Conservation (phyloP, 169 alveolate species). For the Miamiensis avidus region DNA sequence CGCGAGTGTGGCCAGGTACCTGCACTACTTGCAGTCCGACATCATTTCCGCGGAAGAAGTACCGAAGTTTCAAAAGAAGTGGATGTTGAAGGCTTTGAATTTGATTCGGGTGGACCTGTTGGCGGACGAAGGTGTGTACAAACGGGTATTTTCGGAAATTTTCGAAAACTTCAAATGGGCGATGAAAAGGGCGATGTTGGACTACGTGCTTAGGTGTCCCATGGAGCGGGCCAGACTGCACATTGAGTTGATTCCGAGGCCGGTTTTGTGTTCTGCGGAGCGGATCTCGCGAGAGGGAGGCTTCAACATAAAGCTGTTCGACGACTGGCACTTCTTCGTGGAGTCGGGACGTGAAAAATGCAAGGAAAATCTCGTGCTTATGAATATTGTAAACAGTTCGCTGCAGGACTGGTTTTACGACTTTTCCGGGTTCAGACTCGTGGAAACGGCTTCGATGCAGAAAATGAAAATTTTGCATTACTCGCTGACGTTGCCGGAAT, state of each 20-base stretch:
- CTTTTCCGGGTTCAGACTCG: conserved; percentile 60
- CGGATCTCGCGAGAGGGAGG: conserved; percentile 81
- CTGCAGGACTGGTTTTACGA: conserved; percentile 73
- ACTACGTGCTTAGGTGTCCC: conserved; percentile 78
- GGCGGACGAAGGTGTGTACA: conserved; percentile 15
- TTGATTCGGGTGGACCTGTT: conserved; percentile 50
- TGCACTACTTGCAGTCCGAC: conserved; percentile 54
- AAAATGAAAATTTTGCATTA: conserved; percentile 53
- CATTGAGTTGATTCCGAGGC: conserved; percentile 71
- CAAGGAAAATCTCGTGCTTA: conserved; percentile 59
- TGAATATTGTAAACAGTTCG: conserved; percentile 67
- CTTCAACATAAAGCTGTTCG: conserved; percentile 54
- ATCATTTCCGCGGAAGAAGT: conserved; percentile 61
- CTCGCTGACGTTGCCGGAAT: conserved; percentile 63
- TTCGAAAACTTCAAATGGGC: conserved; percentile 64
- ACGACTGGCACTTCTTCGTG: conserved; percentile 71
- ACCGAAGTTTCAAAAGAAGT: conserved; percentile 60
- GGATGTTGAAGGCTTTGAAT: conserved; percentile 67
- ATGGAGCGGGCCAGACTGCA: conserved; percentile 81
- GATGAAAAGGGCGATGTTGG: conserved; percentile 72
- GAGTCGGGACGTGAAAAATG: conserved; percentile 56
- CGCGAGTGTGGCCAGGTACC: conserved; percentile 48
- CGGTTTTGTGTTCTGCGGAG: conserved; percentile 64
- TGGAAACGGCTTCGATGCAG: conserved; percentile 54
- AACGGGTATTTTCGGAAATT: conserved; percentile 59